Evolutionary conservation across 345 rosid genomes (phyloP).

Genomic region (Populus deltoides): DNA sequence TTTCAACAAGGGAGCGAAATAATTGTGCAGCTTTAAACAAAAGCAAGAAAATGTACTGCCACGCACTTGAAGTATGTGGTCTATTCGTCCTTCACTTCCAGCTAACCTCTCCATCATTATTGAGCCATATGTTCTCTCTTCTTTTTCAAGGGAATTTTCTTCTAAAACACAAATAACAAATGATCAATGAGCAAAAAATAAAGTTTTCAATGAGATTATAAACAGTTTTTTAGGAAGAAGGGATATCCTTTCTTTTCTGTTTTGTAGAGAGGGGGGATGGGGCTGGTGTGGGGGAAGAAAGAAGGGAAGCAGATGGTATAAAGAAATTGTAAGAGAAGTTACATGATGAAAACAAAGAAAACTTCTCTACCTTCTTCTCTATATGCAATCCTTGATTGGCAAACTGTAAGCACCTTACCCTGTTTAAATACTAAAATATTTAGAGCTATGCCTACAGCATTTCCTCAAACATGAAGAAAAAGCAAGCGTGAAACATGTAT

Average conservation of each 20-base stretch:
- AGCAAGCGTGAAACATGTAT: not conserved
- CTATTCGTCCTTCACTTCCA: slow-evolving; percentile 78
- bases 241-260: not conserved
- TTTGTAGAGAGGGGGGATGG: not conserved
- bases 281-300: not conserved
- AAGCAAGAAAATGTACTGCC: not conserved
- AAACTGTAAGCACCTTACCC: slow-evolving; percentile 72
- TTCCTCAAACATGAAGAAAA: slow-evolving; percentile 1
- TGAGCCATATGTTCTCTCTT: slow-evolving; percentile 73
- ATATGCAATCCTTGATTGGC: slow-evolving; percentile 65
- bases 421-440: slow-evolving; percentile 28
- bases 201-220: not conserved
- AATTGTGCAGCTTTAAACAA: not conserved
- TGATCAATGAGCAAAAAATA: slow-evolving; percentile 26
- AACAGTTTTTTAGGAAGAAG: not conserved
- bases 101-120: slow-evolving; percentile 80
- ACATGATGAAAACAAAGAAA: not conserved
- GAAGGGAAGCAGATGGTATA: not conserved
- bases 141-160: slow-evolving; percentile 42
- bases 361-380: slow-evolving; percentile 50
- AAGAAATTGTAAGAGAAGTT: not conserved
- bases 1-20: not conserved
- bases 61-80: slow-evolving; percentile 88
- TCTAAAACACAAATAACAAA: slow-evolving; percentile 8
- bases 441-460: not conserved